These are phyloP conservation scores for Clarireedia homoeocarpa DNA, from an alignment of 2,329 filamentous ascomycete genomes.

Conservation along the genomic window DNA sequence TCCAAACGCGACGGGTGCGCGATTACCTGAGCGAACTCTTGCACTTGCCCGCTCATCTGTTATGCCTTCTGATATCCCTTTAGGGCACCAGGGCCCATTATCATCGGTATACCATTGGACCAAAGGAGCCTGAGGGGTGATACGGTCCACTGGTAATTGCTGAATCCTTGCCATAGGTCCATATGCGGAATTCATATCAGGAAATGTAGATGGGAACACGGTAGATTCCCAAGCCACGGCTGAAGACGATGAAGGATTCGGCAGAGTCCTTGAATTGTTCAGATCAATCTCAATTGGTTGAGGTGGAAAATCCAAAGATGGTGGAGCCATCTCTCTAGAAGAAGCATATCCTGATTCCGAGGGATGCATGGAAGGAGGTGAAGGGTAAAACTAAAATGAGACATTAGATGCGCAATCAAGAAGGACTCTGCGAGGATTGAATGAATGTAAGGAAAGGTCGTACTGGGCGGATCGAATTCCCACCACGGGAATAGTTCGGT, in stretches of 20 bases:
- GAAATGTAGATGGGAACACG: slow-evolving; percentile 14
- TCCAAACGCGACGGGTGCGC: slow-evolving; percentile 16
- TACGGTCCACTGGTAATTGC: slow-evolving; percentile 18
- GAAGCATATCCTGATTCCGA: slow-evolving; percentile 19
- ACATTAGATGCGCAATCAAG: slow-evolving; percentile 17
- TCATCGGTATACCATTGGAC: slow-evolving; percentile 32
- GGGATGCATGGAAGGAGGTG: slow-evolving; percentile 17
- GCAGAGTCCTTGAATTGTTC: slow-evolving; percentile 23
- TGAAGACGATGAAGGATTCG: slow-evolving; percentile 19
- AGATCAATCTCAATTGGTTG: slow-evolving; percentile 27
- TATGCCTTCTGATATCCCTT: slow-evolving; percentile 23
- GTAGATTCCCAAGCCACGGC: slow-evolving; percentile 18
- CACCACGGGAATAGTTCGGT: slow-evolving; percentile 19
- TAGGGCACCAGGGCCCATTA: slow-evolving; percentile 39
- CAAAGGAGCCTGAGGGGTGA: slow-evolving; percentile 22
- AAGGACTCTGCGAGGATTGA: not conserved
- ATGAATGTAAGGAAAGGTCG: slow-evolving; percentile 8
- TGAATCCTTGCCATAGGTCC: slow-evolving; percentile 17
- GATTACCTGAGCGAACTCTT: slow-evolving; percentile 20
- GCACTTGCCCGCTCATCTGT: slow-evolving; percentile 17
- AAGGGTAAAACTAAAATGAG: slow-evolving; percentile 20
- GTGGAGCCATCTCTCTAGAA: slow-evolving; percentile 23
- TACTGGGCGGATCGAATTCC: slow-evolving; percentile 20
- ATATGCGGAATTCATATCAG: slow-evolving; percentile 17
- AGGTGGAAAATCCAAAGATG: slow-evolving; percentile 22